phyloP scores from a whole-genome alignment of 2,329 filamentous ascomycete genomes.

The Sclerotinia nivalis region DNA sequence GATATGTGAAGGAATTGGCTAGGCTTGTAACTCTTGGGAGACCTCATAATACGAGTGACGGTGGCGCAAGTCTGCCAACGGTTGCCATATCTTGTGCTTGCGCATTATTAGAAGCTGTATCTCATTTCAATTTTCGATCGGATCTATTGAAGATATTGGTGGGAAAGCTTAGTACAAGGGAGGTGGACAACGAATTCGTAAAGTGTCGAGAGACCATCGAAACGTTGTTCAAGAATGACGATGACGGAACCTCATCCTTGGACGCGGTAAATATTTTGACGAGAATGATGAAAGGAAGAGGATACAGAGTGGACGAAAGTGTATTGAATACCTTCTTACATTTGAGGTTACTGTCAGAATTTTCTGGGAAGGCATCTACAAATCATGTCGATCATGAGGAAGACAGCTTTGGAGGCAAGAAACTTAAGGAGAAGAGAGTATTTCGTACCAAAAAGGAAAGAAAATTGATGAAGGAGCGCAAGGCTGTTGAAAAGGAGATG shows the following conservation, averaged over 20 bases:
- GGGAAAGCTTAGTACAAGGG: conserved; percentile 73
- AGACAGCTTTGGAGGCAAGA: conserved; percentile 51
- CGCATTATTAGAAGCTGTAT: conserved; percentile 74
- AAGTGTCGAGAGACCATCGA: conserved; percentile 80
- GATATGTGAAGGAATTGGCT: conserved; percentile 75
- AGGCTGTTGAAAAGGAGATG: conserved; percentile 89
- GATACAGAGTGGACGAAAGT: conserved; percentile 80
- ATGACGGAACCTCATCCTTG: conserved; percentile 84
- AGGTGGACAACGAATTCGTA: conserved; percentile 70
- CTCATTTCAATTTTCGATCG: conserved; percentile 94
- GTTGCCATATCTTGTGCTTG: conserved; percentile 86
- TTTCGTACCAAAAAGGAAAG: conserved; percentile 87
- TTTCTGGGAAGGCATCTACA: conserved; percentile 78
- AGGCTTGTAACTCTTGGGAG: conserved; percentile 62
- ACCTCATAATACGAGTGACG: conserved; percentile 43
- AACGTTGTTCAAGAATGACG: conserved; percentile 79
- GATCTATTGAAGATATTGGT: conserved; percentile 88
- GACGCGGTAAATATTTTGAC: conserved; percentile 82
- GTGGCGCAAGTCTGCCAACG: conserved; percentile 58
- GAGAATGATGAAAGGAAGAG: conserved; percentile 87
- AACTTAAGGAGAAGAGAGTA: conserved; percentile 72
- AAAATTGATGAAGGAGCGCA: conserved; percentile 82
- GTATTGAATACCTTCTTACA: conserved; percentile 90
- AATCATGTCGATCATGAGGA: conserved; percentile 66
- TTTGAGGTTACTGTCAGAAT: conserved; percentile 83